These are phyloP conservation scores for Aquilaria sinensis DNA, from an alignment of 345 rosid genomes.

Conservation along the genomic window DNA sequence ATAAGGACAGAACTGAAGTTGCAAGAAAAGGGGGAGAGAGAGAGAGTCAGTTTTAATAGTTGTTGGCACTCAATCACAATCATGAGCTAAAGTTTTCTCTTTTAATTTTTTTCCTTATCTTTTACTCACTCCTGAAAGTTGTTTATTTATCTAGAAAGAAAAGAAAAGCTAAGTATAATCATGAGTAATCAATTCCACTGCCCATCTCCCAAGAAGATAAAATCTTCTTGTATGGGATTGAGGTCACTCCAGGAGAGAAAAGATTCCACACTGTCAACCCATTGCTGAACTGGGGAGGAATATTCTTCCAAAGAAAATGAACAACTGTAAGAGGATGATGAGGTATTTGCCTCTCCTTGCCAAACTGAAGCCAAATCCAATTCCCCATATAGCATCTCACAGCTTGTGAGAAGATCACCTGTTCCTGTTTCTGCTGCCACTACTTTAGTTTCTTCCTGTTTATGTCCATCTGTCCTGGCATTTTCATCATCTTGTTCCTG, in stretches of 20 bases:
- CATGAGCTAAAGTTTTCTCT: neutral
- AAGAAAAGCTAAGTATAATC: neutral
- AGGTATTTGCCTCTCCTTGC: conserved; percentile 24
- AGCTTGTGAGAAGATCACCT: conserved; percentile 18
- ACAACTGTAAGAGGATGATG: conserved; percentile 25
- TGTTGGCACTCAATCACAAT: neutral
- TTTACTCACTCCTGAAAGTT: too few relatives aligned
- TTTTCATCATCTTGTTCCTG: conserved; percentile 3
- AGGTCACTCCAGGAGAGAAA: conserved; percentile 49
- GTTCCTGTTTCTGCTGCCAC: conserved; percentile 12
- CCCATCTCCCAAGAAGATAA: conserved; percentile 24
- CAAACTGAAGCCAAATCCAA: conserved; percentile 23
- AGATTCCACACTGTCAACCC: conserved; percentile 49
- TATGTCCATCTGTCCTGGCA: conserved; percentile 7
- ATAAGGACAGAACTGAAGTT: neutral
- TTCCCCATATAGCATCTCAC: conserved; percentile 28
- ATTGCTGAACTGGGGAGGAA: conserved; percentile 20
- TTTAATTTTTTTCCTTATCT: neutral
- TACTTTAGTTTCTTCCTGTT: neutral
- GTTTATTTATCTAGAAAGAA: neutral
- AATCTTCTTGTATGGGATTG: conserved; percentile 31
- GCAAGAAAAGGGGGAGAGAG: neutral
- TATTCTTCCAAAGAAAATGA: conserved; percentile 23
- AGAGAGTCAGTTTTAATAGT: neutral
- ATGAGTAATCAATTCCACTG: neutral